Evolutionary conservation across 257 asterid genomes (phyloP).

Genomic region (Capsicum pubescens): DNA sequence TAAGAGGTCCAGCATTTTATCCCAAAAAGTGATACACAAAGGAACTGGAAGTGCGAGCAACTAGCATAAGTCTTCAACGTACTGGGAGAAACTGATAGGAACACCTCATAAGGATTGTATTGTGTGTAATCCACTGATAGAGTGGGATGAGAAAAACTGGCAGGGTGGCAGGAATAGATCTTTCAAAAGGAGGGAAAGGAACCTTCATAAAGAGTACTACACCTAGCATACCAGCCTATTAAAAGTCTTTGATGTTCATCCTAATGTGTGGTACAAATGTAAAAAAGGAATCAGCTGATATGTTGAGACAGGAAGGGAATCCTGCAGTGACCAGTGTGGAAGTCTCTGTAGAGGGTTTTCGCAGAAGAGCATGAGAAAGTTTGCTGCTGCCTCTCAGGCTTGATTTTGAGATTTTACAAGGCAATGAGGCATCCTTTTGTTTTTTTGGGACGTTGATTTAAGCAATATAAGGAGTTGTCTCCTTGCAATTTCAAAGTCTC

Average conservation of each 20-base stretch:
- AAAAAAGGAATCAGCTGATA: neutral
- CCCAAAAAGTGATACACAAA: neutral
- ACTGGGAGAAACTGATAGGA: neutral
- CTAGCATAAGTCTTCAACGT: no score
- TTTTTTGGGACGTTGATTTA: neutral
- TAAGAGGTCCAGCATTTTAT: neutral
- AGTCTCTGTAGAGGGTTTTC: neutral
- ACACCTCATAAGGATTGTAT: neutral
- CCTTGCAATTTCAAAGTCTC: slow-evolving; percentile 1
- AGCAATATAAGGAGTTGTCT: neutral
- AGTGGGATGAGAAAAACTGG: neutral
- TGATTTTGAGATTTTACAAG: neutral
- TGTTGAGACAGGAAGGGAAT: neutral
- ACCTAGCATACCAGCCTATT: neutral
- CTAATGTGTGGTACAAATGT: neutral
- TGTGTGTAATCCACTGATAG: neutral
- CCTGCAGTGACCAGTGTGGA: neutral
- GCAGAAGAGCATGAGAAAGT: neutral
- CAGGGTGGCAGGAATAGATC: neutral
- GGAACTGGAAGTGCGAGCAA: neutral
- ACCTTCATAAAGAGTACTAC: neutral
- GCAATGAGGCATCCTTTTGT: neutral
- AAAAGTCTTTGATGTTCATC: neutral
- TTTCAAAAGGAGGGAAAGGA: neutral
- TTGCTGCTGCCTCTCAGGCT: neutral